These are phyloP conservation scores for Aspergillus nidulans DNA, from an alignment of 495 filamentous ascomycete species.

Conservation along the genomic window DNA sequence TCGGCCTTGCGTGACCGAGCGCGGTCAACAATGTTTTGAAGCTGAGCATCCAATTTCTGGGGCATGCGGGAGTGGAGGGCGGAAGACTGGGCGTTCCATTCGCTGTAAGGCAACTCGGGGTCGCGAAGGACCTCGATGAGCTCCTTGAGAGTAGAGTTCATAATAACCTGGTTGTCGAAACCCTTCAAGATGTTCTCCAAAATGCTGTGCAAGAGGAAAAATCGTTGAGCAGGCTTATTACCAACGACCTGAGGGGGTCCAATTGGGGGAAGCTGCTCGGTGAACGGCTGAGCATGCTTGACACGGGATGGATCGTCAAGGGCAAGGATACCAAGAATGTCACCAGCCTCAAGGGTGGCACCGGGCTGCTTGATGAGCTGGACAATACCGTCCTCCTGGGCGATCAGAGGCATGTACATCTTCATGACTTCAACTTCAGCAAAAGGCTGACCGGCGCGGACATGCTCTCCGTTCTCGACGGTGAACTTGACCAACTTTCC, in stretches of 20 bases:
- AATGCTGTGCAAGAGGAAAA: slow-evolving; percentile 69
- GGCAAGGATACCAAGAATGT: slow-evolving; percentile 96
- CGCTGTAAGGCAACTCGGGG: slow-evolving; percentile 87
- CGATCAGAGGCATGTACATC: slow-evolving; percentile 99
- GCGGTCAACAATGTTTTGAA: slow-evolving; percentile 80
- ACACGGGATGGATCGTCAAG: slow-evolving; percentile 94
- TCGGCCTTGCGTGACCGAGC: slow-evolving; percentile 71
- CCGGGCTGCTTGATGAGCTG: slow-evolving; percentile 99
- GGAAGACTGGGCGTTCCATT: slow-evolving; percentile 92
- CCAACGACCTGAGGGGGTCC: slow-evolving; percentile 82
- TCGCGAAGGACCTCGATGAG: slow-evolving; percentile 85
- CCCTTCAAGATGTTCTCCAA: slow-evolving; percentile 87
- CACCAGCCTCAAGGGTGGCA: slow-evolving; percentile 94
- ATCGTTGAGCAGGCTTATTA: slow-evolving; percentile 87
- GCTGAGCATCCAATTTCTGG: slow-evolving; percentile 75
- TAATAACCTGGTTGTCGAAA: slow-evolving; percentile 96
- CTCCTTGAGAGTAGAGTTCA: slow-evolving; percentile 82
- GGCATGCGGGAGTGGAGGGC: slow-evolving; percentile 96
- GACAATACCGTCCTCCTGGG: slow-evolving; percentile 95
- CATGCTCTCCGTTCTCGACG: slow-evolving; percentile 93
- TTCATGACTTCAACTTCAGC: slow-evolving; percentile 99
- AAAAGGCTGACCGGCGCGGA: slow-evolving; percentile 87
- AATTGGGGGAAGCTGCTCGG: slow-evolving; percentile 83
- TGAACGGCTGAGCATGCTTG: slow-evolving; percentile 95
- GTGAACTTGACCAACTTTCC: slow-evolving; percentile 99